A percentile compares a stretch with the other conserved stretches of the same genome.
These are phyloP conservation scores for Jatropha multifida DNA, from an alignment of 441 rosid genomes.

Conservation along the genomic window DNA sequence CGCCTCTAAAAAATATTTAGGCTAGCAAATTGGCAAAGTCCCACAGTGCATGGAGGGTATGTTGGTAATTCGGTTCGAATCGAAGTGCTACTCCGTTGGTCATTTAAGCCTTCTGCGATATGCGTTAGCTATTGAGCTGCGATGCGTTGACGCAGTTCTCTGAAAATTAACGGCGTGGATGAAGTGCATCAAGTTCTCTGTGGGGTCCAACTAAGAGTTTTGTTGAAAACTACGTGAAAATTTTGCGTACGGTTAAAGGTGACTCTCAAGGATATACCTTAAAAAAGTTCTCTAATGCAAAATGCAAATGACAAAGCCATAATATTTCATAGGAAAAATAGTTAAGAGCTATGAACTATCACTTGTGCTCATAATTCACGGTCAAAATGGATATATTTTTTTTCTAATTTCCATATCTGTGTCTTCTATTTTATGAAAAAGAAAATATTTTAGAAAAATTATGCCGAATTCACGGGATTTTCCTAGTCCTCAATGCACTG, in stretches of 20 bases:
- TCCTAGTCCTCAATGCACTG: too few species aligned
- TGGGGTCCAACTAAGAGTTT: constrained; percentile 18
- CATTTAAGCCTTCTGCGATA: background rate
- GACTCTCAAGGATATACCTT: background rate
- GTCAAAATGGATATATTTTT: too few species aligned
- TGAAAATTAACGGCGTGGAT: constrained; percentile 5
- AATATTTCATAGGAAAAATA: too few species aligned
- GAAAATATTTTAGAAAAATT: too few species aligned
- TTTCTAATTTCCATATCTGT: too few species aligned
- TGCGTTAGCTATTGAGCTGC: background rate
- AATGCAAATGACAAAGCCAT: too few species aligned
- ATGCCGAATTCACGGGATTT: too few species aligned
- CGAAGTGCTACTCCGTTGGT: background rate
- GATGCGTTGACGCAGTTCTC: background rate
- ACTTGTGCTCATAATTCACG: too few species aligned
- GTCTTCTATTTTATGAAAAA: too few species aligned
- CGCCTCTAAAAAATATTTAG: background rate
- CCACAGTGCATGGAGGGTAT: background rate
- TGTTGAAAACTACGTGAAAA: background rate
- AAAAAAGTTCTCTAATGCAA: background rate
- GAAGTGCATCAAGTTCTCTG: background rate
- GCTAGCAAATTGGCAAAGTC: background rate
- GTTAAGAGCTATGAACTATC: too few species aligned
- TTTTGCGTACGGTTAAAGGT: constrained; percentile 14
- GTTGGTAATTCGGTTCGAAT: background rate